phyloP scores from a whole-genome alignment of 805 yeast species.

The Cyberlindnera nakhonratchasimensis region DNA sequence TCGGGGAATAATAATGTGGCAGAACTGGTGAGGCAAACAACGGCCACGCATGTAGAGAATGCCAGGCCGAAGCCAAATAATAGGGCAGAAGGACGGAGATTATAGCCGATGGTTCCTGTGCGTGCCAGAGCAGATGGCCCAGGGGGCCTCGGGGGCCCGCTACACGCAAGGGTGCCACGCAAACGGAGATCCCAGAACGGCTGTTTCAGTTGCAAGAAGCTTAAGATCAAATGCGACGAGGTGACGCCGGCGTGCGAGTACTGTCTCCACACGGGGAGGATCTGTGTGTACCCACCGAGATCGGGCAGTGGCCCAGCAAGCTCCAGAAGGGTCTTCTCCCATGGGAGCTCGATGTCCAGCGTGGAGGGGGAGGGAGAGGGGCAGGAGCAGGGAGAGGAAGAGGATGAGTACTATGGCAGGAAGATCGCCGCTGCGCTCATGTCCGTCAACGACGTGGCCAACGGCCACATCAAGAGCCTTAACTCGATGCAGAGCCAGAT shows the following conservation, averaged over 20 bases:
- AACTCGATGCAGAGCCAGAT: conserved; percentile 22
- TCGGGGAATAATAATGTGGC: too few species aligned
- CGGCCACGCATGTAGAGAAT: too few species aligned
- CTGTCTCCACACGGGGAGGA: conserved; percentile 71
- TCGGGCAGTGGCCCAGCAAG: neutral
- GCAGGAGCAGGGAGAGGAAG: too few species aligned
- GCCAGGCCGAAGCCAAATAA: too few species aligned
- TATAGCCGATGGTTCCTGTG: too few species aligned
- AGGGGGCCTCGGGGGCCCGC: neutral
- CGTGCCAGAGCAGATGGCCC: too few species aligned
- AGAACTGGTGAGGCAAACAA: too few species aligned
- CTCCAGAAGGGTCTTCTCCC: neutral
- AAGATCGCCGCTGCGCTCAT: conserved; percentile 1
- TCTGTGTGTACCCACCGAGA: conserved; percentile 56
- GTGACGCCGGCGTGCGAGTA: conserved; percentile 72
- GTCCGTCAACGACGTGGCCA: conserved; percentile 4
- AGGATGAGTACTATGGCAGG: conserved; percentile 3
- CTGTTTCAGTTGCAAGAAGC: conserved; percentile 80
- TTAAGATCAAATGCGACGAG: conserved; percentile 93
- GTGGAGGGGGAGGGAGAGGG: too few species aligned
- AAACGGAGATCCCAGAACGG: conserved; percentile 66
- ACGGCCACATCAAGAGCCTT: conserved; percentile 4
- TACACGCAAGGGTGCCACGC: neutral
- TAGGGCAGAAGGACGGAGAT: too few species aligned
- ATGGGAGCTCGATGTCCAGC: too few species aligned